A percentile compares a stretch with the other conserved stretches of the same genome.
Conservation (phyloP, 352 stramenopile species). For the Aphanomyces astaci region DNA sequence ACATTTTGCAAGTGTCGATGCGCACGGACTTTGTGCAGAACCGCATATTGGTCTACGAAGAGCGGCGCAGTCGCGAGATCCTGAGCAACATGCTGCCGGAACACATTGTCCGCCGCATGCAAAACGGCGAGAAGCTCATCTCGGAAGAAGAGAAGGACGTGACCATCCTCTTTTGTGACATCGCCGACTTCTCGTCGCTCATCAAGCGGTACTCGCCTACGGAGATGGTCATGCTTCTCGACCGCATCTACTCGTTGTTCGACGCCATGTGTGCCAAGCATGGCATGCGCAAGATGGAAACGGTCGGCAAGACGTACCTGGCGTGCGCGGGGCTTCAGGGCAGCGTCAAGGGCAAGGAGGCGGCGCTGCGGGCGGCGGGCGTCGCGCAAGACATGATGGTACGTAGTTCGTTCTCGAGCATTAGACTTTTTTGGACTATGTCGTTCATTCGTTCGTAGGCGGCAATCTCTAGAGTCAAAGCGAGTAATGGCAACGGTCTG, state of each 20-base stretch:
- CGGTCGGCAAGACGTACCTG: constrained; percentile 89
- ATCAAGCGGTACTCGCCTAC: constrained; percentile 68
- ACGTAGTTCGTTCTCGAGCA: too few relatives aligned
- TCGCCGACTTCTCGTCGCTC: constrained; percentile 71
- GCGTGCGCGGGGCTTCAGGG: constrained; percentile 76
- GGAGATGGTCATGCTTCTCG: constrained; percentile 61
- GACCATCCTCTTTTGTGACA: constrained; percentile 83
- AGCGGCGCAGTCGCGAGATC: constrained; percentile 71
- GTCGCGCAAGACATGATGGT: constrained; percentile 76
- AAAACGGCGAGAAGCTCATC: constrained; percentile 72
- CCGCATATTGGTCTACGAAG: constrained; percentile 63
- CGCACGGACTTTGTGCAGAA: constrained; percentile 74
- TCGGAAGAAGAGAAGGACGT: constrained; percentile 83
- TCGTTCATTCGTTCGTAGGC: neutral
- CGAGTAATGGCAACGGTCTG: constrained; percentile 73
- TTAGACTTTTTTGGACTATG: too few relatives aligned
- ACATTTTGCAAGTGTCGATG: constrained; percentile 80
- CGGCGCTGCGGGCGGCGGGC: constrained; percentile 56
- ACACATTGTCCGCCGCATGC: constrained; percentile 78
- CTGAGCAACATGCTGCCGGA: constrained; percentile 81
- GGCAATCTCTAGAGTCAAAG: constrained; percentile 54
- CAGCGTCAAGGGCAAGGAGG: constrained; percentile 66
- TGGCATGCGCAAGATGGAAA: constrained; percentile 90
- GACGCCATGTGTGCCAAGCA: constrained; percentile 88
- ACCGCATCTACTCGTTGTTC: constrained; percentile 89